Evolutionary conservation across 1,284 basidiomycete species (phyloP), one percentile per base, ranked within the genome.

Genomic region (Schizophyllum amplum): DNA sequence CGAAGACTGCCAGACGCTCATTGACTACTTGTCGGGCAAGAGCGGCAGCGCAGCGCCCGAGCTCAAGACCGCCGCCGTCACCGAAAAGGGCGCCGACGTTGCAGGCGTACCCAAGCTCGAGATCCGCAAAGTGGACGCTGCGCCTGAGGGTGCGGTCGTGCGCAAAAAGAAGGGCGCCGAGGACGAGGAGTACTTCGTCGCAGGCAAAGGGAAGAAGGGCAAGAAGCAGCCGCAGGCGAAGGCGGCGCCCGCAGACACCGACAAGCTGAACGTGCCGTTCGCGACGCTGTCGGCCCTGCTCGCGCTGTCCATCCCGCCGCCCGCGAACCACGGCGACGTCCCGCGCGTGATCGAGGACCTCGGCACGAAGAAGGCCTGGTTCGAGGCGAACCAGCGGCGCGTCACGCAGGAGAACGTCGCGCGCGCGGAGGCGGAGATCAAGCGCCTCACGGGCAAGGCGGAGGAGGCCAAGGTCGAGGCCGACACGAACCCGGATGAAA

Each of bases 291-390:
- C 88, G 48, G 96, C 95, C 1, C 83, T 99, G 52, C 81, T 97
- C 57, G 77, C 84, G 15, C 80, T 99, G 27, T 93, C 92, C 54
- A 98, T 99, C 67, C 86, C 94, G 24, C 91, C 94, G 22, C 97
- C 97, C 0, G 78, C 85, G 7, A 87, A 86, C 48, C 73, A 82
- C 52, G 77, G 80, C 13, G 96, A 99, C 67, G 80, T 96, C 27
- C 80, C 85, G 54, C 88, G 92, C 55, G 85, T 94, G 42, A 79
- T 99, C 60, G 88, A 92, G 67, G 92, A 98, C 69, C 78, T 99
- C 58, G 89, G 90, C 73, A 92, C 85, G 57, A 99, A 99, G 81
- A 94, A 93, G 74, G 81, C 88, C 49, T 99, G 95, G 94, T 98
- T 87, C 70, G 84, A 91, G 69, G 84, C 82, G 13, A 89, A 91